phyloP scores from a whole-genome alignment of 805 yeast species.

The Pichia eremophila region DNA sequence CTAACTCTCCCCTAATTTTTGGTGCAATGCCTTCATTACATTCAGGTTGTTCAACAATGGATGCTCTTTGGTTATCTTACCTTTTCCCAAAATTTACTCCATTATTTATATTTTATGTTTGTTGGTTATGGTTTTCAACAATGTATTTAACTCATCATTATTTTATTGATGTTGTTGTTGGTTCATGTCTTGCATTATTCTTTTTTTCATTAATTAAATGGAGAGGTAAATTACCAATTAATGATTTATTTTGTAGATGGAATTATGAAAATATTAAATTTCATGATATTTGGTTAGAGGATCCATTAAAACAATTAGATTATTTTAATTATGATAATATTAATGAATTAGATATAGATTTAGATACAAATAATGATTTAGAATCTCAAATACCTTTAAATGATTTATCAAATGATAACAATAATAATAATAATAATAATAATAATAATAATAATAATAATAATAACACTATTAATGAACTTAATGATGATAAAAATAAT shows the following conservation, averaged over 20 bases:
- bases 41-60: slow-evolving; percentile 91
- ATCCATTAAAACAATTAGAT: slow-evolving; percentile 15
- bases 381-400: slow-evolving; percentile 8
- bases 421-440: neutral
- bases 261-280: slow-evolving; percentile 10
- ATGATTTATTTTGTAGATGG: slow-evolving; percentile 43
- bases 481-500: neutral
- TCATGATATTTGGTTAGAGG: slow-evolving; percentile 12
- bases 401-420: neutral
- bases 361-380: slow-evolving; percentile 1
- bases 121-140: slow-evolving; percentile 97
- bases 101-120: slow-evolving; percentile 66
- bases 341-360: neutral
- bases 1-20: slow-evolving; percentile 83
- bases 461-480: neutral
- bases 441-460: neutral
- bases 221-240: slow-evolving; percentile 46
- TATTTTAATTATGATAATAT: neutral
- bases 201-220: slow-evolving; percentile 65
- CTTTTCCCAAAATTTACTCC: slow-evolving; percentile 65
- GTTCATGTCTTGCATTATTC: slow-evolving; percentile 69
- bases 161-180: slow-evolving; percentile 88
- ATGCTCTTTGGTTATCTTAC: slow-evolving; percentile 76
- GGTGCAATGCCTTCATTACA: slow-evolving; percentile 77
- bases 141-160: slow-evolving; percentile 97